Conservation (phyloP, 352 stramenopile genomes). For the Pythium brassicae region DNA sequence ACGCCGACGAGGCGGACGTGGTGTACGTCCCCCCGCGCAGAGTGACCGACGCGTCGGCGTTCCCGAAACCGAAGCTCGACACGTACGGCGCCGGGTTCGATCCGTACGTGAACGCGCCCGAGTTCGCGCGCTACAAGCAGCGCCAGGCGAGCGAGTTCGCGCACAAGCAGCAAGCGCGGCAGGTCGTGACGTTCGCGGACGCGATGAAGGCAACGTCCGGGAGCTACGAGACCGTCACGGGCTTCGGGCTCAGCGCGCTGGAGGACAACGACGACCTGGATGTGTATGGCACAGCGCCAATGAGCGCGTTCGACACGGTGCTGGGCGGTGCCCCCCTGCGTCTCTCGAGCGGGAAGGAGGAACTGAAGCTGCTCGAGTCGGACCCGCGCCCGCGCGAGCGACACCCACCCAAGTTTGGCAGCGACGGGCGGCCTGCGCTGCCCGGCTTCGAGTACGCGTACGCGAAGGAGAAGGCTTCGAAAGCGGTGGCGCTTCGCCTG, state of each 20-base stretch:
- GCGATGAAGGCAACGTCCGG: conserved; percentile 41
- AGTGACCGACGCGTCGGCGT: conserved; percentile 42
- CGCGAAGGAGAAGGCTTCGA: conserved; percentile 37
- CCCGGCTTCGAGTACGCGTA: conserved; percentile 49
- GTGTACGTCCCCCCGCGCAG: conserved; percentile 61
- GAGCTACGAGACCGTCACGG: conserved; percentile 32
- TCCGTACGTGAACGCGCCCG: conserved; percentile 63
- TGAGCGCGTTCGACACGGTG: conserved; percentile 62
- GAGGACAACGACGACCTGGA: conserved; percentile 85
- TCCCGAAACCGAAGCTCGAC: conserved; percentile 71
- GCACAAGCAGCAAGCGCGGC: conserved; percentile 23
- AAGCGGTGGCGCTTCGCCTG: conserved; percentile 32
- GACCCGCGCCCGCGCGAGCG: conserved; percentile 12
- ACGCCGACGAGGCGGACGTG: conserved; percentile 27
- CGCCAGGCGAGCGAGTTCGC: conserved; percentile 19
- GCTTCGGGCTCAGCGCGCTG: conserved; percentile 67
- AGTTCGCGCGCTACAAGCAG: conserved; percentile 61
- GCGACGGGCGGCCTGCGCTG: conserved; percentile 51
- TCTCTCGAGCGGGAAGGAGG: conserved; percentile 16
- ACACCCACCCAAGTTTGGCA: conserved; percentile 27
- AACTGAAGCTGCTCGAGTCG: conserved; percentile 30
- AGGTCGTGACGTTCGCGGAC: conserved; percentile 74
- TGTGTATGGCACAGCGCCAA: conserved; percentile 63
- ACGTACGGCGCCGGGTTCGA: conserved; percentile 78
- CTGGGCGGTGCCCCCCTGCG: conserved; percentile 27